phyloP scores from a whole-genome alignment of 352 stramenopile genomes.

The Globisporangium perplexum region DNA sequence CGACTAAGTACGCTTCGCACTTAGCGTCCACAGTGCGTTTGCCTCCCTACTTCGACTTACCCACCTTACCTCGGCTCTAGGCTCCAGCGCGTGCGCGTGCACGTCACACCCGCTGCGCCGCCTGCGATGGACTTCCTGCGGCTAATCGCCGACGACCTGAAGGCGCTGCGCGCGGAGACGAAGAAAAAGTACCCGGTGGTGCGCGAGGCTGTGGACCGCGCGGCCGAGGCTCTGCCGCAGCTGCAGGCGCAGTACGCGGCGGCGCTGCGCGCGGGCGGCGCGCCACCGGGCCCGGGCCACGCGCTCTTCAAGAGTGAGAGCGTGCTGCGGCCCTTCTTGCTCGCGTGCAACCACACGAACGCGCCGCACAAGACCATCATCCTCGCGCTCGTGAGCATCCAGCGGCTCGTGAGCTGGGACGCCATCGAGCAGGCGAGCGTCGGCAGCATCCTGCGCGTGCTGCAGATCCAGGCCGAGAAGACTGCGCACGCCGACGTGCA shows the following conservation, averaged over 20 bases:
- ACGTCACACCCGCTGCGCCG: too few species aligned
- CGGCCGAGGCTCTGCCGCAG: slow-evolving; percentile 89
- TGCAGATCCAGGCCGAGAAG: slow-evolving; percentile 94
- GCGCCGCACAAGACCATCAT: slow-evolving; percentile 92
- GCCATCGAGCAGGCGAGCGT: slow-evolving; percentile 93
- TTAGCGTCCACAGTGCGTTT: too few species aligned
- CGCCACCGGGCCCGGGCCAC: slow-evolving; percentile 86
- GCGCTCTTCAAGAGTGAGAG: slow-evolving; percentile 92
- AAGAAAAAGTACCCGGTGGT: slow-evolving; percentile 92
- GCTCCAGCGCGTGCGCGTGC: too few species aligned
- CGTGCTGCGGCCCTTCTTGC: slow-evolving; percentile 94
- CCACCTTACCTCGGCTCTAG: too few species aligned
- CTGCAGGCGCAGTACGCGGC: slow-evolving; percentile 94
- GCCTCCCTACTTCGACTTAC: too few species aligned
- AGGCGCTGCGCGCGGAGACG: slow-evolving; percentile 76
- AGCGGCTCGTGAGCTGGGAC: slow-evolving; percentile 93
- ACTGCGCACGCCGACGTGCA: slow-evolving; percentile 78
- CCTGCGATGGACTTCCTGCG: slow-evolving; percentile 91
- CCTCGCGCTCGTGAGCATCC: slow-evolving; percentile 93
- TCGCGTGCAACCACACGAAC: slow-evolving; percentile 97
- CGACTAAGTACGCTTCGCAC: too few species aligned
- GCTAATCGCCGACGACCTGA: slow-evolving; percentile 85
- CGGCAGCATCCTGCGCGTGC: slow-evolving; percentile 92
- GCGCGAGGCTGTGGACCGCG: slow-evolving; percentile 94
- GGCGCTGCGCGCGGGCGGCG: slow-evolving; percentile 61